Conservation (phyloP, 2,329 filamentous ascomycete species). For the Pseudodiploospora longispora region DNA sequence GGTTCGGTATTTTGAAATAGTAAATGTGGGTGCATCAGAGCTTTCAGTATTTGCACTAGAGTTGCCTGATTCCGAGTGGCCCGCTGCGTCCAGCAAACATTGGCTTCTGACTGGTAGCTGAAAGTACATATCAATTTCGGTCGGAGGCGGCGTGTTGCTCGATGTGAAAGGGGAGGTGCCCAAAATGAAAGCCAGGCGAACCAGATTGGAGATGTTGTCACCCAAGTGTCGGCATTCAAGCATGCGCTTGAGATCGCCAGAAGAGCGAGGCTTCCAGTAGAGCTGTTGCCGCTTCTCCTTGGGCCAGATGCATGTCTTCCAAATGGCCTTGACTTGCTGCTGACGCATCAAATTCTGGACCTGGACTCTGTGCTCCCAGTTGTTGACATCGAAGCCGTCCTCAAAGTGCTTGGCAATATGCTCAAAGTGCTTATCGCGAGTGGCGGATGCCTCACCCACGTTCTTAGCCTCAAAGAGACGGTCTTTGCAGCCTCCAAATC, state of each 20-base stretch:
- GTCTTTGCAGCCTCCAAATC: slow-evolving; percentile 34
- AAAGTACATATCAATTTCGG: slow-evolving; percentile 31
- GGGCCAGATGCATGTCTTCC: slow-evolving; percentile 38
- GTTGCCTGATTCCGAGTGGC: slow-evolving; percentile 15
- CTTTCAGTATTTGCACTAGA: slow-evolving; percentile 18
- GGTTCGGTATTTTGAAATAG: slow-evolving; percentile 18
- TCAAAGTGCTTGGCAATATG: slow-evolving; percentile 40
- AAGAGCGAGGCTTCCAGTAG: slow-evolving; percentile 32
- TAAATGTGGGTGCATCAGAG: slow-evolving; percentile 16
- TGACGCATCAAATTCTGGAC: slow-evolving; percentile 38
- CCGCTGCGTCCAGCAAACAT: slow-evolving; percentile 26
- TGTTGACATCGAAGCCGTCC: slow-evolving; percentile 31
- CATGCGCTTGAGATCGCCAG: slow-evolving; percentile 35
- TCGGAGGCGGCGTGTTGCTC: slow-evolving; percentile 27
- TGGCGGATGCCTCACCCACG: slow-evolving; percentile 26
- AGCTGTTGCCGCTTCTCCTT: slow-evolving; percentile 34
- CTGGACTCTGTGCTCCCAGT: slow-evolving; percentile 36
- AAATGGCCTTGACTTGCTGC: slow-evolving; percentile 33
- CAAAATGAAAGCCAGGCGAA: slow-evolving; percentile 35
- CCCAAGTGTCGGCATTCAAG: slow-evolving; percentile 36
- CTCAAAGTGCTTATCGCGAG: slow-evolving; percentile 37
- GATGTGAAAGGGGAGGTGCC: slow-evolving; percentile 32
- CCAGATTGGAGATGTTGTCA: slow-evolving; percentile 31
- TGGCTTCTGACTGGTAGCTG: slow-evolving; percentile 28
- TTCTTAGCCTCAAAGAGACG: slow-evolving; percentile 32